Evolutionary conservation across 2,329 filamentous ascomycete species (phyloP), one percentile per base, ranked within the genome.

Genomic region (Lomentospora prolificans): DNA sequence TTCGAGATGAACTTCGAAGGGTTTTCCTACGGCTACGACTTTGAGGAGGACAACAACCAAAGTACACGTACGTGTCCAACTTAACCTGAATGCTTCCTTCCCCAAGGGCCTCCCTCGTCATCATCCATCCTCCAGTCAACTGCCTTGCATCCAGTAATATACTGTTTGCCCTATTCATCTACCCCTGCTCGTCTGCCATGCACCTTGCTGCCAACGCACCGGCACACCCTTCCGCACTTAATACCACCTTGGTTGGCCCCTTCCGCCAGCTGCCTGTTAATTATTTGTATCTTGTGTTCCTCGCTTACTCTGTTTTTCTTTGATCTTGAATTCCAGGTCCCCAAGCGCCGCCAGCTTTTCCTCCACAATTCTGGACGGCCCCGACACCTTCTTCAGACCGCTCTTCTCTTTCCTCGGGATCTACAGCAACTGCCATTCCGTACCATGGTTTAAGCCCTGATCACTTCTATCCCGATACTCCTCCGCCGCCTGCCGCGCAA

Each of bases 391-490:
- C 53, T 41, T 41, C 27, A 19, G 25, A 50, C 31, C 9, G 19
- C 10, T 55, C 41, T 22, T 46, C 41, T 46, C 41, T 19, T 19
- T 46, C 53, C 17, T 55, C 53, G 24, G 25, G 22, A 33, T 48
- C 53, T 24, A 55, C 41, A 22, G 41, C 19, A 46, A 46, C 39
- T 27, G 25, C 17, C 27, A 22, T 55, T 27, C 27, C 53, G 17
- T 48, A 55, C 41, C 53, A 50, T 7, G 53, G 53, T 19, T 14
- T 55, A 27, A 55, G 53, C 22, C 53, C 53, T 24, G 53, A 55
- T 44, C 53, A 55, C 28, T 55, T 55, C 41, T 55, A 55, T 41
- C 53, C 53, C 39, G 28, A 55, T 24, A 48, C 53, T 5, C 53
- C 39, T 6, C 30, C 51, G 44, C 51, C 53, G 3, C 12, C 53